Evolutionary conservation across 2,329 filamentous ascomycete species (phyloP).

Genomic region (Sphaerulina musiva): DNA sequence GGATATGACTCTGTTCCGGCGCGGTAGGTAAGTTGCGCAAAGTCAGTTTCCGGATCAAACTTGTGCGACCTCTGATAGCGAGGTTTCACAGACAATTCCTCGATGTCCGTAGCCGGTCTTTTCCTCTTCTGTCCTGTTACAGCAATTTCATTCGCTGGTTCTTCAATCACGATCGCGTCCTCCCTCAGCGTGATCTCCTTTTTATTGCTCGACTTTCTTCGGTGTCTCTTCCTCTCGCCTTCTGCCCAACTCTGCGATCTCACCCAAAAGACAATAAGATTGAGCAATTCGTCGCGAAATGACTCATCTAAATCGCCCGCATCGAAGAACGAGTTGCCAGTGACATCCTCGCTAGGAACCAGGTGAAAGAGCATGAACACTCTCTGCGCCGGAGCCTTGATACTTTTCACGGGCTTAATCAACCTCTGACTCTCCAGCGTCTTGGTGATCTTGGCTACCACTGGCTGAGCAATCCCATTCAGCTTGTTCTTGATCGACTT

Average conservation of each 20-base stretch:
- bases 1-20: constrained; percentile 59
- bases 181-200: constrained; percentile 1
- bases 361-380: constrained; percentile 91
- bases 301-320: constrained; percentile 83
- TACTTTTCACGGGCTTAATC: constrained; percentile 84
- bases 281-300: constrained; percentile 72
- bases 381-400: constrained; percentile 83
- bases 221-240: constrained; percentile 30
- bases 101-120: background rate
- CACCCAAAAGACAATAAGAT: constrained; percentile 67
- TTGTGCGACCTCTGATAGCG: constrained; percentile 23
- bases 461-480: constrained; percentile 71
- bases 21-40: constrained; percentile 28
- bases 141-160: constrained; percentile 2
- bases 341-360: constrained; percentile 79
- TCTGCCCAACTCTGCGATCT: constrained; percentile 65
- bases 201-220: constrained; percentile 7
- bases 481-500: constrained; percentile 67
- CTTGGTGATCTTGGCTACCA: constrained; percentile 75
- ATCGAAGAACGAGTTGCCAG: constrained; percentile 90
- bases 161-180: constrained; percentile 8
- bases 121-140: constrained; percentile 27
- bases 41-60: constrained; percentile 19
- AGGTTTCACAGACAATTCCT: background rate
- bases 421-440: constrained; percentile 73